phyloP scores from a whole-genome alignment of 1,284 basidiomycete species.

The Macrocystidia cucumis region DNA sequence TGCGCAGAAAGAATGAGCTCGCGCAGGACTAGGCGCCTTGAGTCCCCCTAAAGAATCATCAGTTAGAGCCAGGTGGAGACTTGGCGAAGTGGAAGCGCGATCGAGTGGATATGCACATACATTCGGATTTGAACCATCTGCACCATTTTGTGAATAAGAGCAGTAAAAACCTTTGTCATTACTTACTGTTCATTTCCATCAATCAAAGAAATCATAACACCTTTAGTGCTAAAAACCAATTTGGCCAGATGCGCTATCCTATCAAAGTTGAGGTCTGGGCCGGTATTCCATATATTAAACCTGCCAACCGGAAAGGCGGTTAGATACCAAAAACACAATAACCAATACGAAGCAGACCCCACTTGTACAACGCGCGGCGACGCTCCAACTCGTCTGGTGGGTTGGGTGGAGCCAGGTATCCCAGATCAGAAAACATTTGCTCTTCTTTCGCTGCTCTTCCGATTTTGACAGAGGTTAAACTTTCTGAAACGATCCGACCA shows the following conservation, averaged over 20 bases:
- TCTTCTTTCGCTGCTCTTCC: conserved; percentile 55
- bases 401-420: conserved; percentile 74
- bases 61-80: too few relatives aligned
- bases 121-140: conserved; percentile 82
- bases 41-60: conserved; percentile 56
- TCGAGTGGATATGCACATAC: conserved; percentile 28
- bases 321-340: background rate
- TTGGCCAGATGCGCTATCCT: conserved; percentile 87
- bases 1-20: conserved; percentile 73
- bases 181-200: conserved; percentile 76
- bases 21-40: conserved; percentile 41
- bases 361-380: conserved; percentile 76
- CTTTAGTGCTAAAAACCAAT: conserved; percentile 87
- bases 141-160: conserved; percentile 7
- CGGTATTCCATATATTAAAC: conserved; percentile 84
- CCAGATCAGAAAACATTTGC: conserved; percentile 44
- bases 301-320: conserved; percentile 26
- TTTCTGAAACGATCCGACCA: conserved; percentile 28
- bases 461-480: conserved; percentile 22
- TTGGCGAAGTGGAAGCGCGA: conserved; percentile 6
- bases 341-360: conserved; percentile 14
- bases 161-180: background rate
- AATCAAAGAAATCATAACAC: conserved; percentile 76
- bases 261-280: conserved; percentile 86
- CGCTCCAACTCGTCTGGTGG: conserved; percentile 79